These are phyloP conservation scores for Aquilaria malaccensis DNA, from an alignment of 345 rosid species.

Conservation along the genomic window DNA sequence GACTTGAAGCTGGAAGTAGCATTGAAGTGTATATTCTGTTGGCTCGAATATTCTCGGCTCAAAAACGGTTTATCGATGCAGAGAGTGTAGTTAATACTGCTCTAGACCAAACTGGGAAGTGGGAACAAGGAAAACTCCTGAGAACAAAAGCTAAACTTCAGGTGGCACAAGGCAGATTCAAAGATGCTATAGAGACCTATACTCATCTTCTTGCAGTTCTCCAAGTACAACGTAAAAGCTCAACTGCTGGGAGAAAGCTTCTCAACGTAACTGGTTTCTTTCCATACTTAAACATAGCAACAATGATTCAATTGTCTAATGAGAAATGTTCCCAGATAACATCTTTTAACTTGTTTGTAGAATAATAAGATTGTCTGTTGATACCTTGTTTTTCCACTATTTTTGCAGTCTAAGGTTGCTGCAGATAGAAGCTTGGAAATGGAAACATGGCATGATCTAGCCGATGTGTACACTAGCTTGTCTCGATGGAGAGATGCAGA, in stretches of 20 bases:
- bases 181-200: conserved; percentile 45
- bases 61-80: conserved; percentile 49
- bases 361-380: not conserved
- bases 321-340: not conserved
- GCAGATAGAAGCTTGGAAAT: conserved; percentile 41
- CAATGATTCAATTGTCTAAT: too few species aligned
- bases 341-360: not conserved
- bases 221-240: conserved; percentile 51
- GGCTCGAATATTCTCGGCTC: conserved; percentile 67
- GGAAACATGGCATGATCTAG: conserved; percentile 72
- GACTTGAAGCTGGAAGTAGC: conserved; percentile 45
- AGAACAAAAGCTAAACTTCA: conserved; percentile 73
- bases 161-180: conserved; percentile 48
- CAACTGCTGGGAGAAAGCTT: conserved; percentile 30
- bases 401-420: conserved; percentile 17
- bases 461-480: conserved; percentile 47
- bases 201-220: conserved; percentile 55
- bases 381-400: not conserved
- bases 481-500: conserved; percentile 69
- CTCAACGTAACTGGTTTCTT: conserved; percentile 28
- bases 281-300: not conserved
- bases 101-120: conserved; percentile 60
- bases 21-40: conserved; percentile 42
- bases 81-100: conserved; percentile 48
- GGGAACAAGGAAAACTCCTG: conserved; percentile 68